Percentiles rank a stretch among this genome's conserved stretches.
phyloP scores from a whole-genome alignment of 1,139 yeast genomes.

The Geotrichum cucujoidarum region DNA sequence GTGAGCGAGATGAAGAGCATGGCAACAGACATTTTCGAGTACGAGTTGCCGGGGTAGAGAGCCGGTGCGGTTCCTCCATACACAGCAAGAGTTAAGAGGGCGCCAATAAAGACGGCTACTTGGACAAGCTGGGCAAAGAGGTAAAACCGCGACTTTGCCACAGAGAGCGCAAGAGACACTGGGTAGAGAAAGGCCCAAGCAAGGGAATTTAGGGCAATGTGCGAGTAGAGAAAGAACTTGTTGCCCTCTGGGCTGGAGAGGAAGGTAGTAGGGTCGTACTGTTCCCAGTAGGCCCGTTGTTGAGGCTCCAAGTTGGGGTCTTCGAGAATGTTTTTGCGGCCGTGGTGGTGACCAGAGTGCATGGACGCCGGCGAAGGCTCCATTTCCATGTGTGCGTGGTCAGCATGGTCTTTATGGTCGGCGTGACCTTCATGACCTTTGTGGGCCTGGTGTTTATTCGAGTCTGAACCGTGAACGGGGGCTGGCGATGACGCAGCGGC shows the following conservation, averaged over 20 bases:
- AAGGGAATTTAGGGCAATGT: slow-evolving; percentile 45
- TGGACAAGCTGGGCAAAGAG: slow-evolving; percentile 54
- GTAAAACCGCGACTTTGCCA: slow-evolving; percentile 53
- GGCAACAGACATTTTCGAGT: slow-evolving; percentile 59
- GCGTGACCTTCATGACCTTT: too few relatives aligned
- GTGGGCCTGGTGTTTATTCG: too few relatives aligned
- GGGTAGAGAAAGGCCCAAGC: slow-evolving; percentile 65
- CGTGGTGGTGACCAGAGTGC: slow-evolving; percentile 37
- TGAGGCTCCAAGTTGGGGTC: slow-evolving; percentile 59
- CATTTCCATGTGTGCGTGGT: slow-evolving; percentile 22
- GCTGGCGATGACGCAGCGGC: too few relatives aligned
- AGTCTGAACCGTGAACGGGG: too few relatives aligned
- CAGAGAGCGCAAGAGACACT: slow-evolving; percentile 57
- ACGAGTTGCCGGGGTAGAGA: slow-evolving; percentile 73
- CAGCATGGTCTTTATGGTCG: too few relatives aligned
- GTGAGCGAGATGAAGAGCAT: slow-evolving; percentile 48
- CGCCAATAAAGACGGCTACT: slow-evolving; percentile 43
- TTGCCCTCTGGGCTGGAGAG: slow-evolving; percentile 48
- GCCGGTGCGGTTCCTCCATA: slow-evolving; percentile 57
- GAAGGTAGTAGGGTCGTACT: slow-evolving; percentile 75
- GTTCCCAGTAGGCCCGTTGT: slow-evolving; percentile 73
- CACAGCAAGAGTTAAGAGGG: slow-evolving; percentile 55
- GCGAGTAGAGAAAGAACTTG: slow-evolving; percentile 53
- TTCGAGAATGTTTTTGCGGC: slow-evolving; percentile 73
- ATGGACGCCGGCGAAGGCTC: slow-evolving; percentile 34